These are phyloP conservation scores for Eurotiales sp. DNA, from an alignment of 2,329 filamentous ascomycete genomes.

Conservation along the genomic window DNA sequence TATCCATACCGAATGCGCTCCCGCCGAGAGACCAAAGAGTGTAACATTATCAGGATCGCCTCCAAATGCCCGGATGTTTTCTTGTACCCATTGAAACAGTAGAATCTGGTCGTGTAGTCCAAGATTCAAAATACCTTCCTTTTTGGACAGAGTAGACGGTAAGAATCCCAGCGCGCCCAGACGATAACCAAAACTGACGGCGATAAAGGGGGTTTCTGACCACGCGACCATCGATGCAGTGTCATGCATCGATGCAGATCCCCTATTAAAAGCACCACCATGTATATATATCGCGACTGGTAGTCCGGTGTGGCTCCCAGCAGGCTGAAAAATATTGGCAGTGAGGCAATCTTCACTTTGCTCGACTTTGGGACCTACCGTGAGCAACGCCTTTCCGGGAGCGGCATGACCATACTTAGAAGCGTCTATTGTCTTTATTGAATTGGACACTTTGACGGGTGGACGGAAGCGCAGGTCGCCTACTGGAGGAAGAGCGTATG, in stretches of 20 bases:
- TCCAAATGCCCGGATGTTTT: slow-evolving; percentile 52
- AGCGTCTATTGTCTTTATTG: no score
- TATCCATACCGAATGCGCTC: slow-evolving; percentile 29
- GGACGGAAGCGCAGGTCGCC: slow-evolving; percentile 47
- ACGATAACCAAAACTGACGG: slow-evolving; percentile 45
- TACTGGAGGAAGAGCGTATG: slow-evolving; percentile 47
- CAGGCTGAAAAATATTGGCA: slow-evolving; percentile 40
- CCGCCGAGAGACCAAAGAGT: slow-evolving; percentile 72
- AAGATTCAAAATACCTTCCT: slow-evolving; percentile 48
- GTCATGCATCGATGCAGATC: slow-evolving; percentile 44
- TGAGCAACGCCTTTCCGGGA: slow-evolving; percentile 45
- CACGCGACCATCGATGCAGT: slow-evolving; percentile 60
- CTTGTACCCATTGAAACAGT: slow-evolving; percentile 70
- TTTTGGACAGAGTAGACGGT: not conserved
- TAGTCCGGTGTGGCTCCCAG: slow-evolving; percentile 28
- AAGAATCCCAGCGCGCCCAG: slow-evolving; percentile 59
- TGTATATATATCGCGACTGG: slow-evolving; percentile 42
- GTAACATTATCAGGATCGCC: slow-evolving; percentile 72
- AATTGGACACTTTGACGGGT: slow-evolving; percentile 28
- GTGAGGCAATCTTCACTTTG: slow-evolving; percentile 45
- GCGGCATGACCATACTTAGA: slow-evolving; percentile 31
- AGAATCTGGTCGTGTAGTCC: slow-evolving; percentile 70
- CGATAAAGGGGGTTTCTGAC: slow-evolving; percentile 42
- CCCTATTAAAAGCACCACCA: slow-evolving; percentile 36
- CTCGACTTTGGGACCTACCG: slow-evolving; percentile 47